Conservation (phyloP, 352 stramenopile species). For the Blastocystis hominis region DNA sequence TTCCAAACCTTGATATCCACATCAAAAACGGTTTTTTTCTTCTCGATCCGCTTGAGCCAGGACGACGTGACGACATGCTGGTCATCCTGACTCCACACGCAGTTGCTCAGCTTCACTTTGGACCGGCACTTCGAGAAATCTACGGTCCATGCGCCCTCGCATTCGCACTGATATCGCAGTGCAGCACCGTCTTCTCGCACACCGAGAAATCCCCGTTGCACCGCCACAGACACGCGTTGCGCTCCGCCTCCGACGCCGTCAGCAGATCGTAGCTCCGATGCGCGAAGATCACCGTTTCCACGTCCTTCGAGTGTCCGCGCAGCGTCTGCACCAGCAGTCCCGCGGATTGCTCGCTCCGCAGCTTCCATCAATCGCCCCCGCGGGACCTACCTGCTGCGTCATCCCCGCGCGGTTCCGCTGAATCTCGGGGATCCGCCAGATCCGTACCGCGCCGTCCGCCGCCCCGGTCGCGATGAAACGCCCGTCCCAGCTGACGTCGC, state of each 20-base stretch:
- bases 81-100: constrained; percentile 13
- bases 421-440: constrained; percentile 8
- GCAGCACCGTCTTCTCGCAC: neutral
- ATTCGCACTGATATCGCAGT: constrained; percentile 34
- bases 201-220: neutral
- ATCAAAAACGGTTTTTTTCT: neutral
- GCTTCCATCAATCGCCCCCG: neutral
- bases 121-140: constrained; percentile 32
- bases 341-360: neutral
- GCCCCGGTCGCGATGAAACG: neutral
- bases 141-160: neutral
- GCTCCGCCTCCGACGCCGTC: constrained; percentile 20
- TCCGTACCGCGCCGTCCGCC: neutral
- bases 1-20: constrained; percentile 49
- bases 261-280: neutral
- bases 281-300: constrained; percentile 23
- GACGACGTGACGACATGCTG: constrained; percentile 3
- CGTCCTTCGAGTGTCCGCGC: neutral
- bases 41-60: constrained; percentile 44
- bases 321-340: neutral
- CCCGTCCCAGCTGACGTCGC: neutral
- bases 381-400: neutral
- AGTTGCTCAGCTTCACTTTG: constrained; percentile 44
- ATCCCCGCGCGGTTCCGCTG: neutral
- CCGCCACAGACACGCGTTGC: constrained; percentile 30